Base-by-base conservation (phyloP, 192 early-diverging fungal species). In the Diversispora epigaea region DNA sequence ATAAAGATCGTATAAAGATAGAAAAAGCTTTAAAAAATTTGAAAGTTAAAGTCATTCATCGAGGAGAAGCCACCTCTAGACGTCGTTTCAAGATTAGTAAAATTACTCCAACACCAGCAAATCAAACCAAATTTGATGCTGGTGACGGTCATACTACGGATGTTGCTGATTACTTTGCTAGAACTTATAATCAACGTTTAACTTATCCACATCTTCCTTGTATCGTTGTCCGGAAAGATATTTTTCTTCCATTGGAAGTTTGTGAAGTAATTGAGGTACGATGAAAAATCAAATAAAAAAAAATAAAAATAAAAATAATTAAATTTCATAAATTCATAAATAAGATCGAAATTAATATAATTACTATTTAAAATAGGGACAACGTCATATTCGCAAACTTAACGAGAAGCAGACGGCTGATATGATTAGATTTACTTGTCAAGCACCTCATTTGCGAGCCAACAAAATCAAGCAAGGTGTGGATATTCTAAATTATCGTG, bases 401-500 rank as follows among this genome's bases (percentile, higher is more conserved):
- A 90, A 93, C 74, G 94, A 96, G 55, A 80, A 80, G 47, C 91
- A 96, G 83, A 98, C 95, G 0, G 92, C 94, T 0, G 95, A 98
- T 73, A 97, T 98, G 95, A 96, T 98, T 77, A 93, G 88, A 60
- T 96, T 95, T 80, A 93, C 95, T 0, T 93, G 91, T 74, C 89
- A 92, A 78, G 82, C 84, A n/a, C 96, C 96, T 0, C 80, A 84
- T 54, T 84, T 91, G 17, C 91, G 95, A 56, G 87, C 88, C 62
- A 87, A 91, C 77, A 92, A 89, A 68, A 98, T 98, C 73, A 86
- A 84, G 9, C 84, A 91, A 25, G 92, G 89, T 12, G 77, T 93
- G 49, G 79, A 81, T 8, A 77, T 90, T 21, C 79, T 97, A 6
- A 79, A 87, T 57, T 89, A 92, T 77, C 78, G 76, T 71, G 86